A percentile compares a stretch with the other conserved stretches of the same genome.
Conservation (phyloP, 768 basidiomycete genomes). For the Pleurotus pulmonarius region DNA sequence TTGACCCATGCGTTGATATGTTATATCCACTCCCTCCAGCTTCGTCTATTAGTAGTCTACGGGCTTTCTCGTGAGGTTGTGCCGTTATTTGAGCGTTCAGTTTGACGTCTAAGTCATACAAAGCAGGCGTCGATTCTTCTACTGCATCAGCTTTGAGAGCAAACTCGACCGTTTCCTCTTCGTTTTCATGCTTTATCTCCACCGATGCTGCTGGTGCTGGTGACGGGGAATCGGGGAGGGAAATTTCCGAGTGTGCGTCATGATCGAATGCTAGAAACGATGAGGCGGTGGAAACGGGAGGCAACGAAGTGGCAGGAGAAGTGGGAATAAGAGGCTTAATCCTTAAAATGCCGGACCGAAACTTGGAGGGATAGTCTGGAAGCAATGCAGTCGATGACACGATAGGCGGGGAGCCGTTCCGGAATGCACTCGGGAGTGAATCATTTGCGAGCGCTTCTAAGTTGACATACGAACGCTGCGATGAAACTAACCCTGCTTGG, state of each 20-base stretch:
- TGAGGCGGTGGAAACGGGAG: neutral
- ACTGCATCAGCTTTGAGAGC: too few species aligned
- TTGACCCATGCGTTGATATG: conserved; percentile 35
- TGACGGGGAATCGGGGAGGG: neutral
- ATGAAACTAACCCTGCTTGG: neutral
- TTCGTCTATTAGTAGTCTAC: conserved; percentile 26
- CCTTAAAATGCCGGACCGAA: conserved; percentile 3
- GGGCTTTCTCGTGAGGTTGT: conserved; percentile 31
- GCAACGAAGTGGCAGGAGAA: neutral
- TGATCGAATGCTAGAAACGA: neutral
- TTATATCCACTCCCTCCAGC: conserved; percentile 15
- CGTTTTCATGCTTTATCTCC: neutral
- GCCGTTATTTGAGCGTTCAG: conserved; percentile 14
- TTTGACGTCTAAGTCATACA: conserved; percentile 10
- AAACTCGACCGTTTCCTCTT: neutral
- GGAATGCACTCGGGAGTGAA: neutral
- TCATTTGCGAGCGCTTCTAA: neutral
- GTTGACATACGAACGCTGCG: neutral
- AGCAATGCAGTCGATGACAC: neutral
- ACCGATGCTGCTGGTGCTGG: neutral
- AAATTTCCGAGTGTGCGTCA: too few species aligned
- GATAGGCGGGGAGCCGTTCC: neutral
- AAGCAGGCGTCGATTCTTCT: neutral
- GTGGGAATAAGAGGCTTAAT: neutral
- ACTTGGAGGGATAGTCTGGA: neutral